Percentiles rank a stretch among this genome's conserved stretches.
These are phyloP conservation scores for Claviceps africana DNA, from an alignment of 2,329 filamentous ascomycete species.

Conservation along the genomic window DNA sequence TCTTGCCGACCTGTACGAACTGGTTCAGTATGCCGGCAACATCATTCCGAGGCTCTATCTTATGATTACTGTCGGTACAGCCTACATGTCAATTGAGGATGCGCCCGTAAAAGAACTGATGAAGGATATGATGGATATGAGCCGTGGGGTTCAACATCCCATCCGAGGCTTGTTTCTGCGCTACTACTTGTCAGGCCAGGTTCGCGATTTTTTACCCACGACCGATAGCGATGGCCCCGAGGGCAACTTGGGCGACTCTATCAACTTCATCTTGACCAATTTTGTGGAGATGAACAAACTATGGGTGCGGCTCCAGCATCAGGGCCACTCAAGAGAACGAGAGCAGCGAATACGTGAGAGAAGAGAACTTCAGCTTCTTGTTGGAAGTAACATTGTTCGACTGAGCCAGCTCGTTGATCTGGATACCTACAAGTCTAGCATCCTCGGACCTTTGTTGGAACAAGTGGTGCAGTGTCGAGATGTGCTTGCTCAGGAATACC, in stretches of 20 bases:
- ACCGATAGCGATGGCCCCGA: conserved; percentile 81
- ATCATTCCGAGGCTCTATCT: conserved; percentile 93
- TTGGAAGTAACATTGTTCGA: conserved; percentile 90
- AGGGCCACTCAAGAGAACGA: conserved; percentile 87
- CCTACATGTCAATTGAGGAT: conserved; percentile 97
- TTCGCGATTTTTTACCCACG: conserved; percentile 72
- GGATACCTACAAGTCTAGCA: conserved; percentile 82
- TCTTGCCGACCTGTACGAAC: conserved; percentile 91
- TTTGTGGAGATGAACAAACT: conserved; percentile 99
- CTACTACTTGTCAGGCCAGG: conserved; percentile 93
- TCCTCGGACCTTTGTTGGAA: conserved; percentile 77
- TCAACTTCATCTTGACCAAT: conserved; percentile 95
- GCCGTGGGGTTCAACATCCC: conserved; percentile 89
- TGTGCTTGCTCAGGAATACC: conserved; percentile 91
- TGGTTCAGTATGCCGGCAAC: conserved; percentile 96
- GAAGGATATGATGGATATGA: conserved; percentile 99
- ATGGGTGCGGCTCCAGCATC: conserved; percentile 94
- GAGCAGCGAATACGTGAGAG: conserved; percentile 89
- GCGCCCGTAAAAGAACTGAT: conserved; percentile 98
- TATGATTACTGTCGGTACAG: conserved; percentile 98
- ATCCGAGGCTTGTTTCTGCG: conserved; percentile 88
- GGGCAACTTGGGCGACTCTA: conserved; percentile 90
- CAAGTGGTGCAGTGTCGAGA: conserved; percentile 97
- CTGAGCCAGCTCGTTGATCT: conserved; percentile 92
- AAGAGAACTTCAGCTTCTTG: conserved; percentile 86